phyloP scores from a whole-genome alignment of 1,139 yeast genomes.

The Hyphopichia wangnamkhiaoensis region DNA sequence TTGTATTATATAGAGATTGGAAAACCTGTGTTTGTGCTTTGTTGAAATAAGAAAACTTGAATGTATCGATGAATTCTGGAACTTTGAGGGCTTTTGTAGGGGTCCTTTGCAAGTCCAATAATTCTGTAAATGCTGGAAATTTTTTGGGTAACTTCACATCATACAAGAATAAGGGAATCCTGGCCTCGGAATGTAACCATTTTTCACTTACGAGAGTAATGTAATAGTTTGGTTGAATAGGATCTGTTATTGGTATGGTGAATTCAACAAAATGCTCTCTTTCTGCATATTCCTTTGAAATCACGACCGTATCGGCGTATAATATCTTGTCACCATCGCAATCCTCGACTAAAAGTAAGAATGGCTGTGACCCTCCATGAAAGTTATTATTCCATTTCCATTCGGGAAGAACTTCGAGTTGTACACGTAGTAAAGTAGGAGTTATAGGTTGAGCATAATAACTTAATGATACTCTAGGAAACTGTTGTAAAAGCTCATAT shows the following conservation, averaged over 20 bases:
- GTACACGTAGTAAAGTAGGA: slow-evolving; percentile 62
- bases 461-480: slow-evolving; percentile 64
- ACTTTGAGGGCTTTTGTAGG: slow-evolving; percentile 49
- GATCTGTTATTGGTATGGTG: slow-evolving; percentile 58
- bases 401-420: slow-evolving; percentile 64
- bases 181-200: slow-evolving; percentile 79
- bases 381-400: slow-evolving; percentile 73
- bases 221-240: slow-evolving; percentile 76
- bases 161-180: slow-evolving; percentile 60
- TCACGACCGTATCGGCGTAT: slow-evolving; percentile 53
- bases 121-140: slow-evolving; percentile 62
- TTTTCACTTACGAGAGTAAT: slow-evolving; percentile 72
- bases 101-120: slow-evolving; percentile 51
- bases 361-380: slow-evolving; percentile 69
- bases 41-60: slow-evolving; percentile 59
- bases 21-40: slow-evolving; percentile 73
- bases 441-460: slow-evolving; percentile 79
- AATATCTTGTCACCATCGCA: slow-evolving; percentile 79
- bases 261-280: slow-evolving; percentile 64
- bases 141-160: slow-evolving; percentile 64
- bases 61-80: slow-evolving; percentile 45
- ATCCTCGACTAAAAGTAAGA: slow-evolving; percentile 75
- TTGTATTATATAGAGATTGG: slow-evolving; percentile 56
- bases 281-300: slow-evolving; percentile 49
- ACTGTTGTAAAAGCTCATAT: slow-evolving; percentile 62